These are phyloP conservation scores for Alternaria novae-zelandiae DNA, from an alignment of 2,329 filamentous ascomycete genomes.

Conservation along the genomic window DNA sequence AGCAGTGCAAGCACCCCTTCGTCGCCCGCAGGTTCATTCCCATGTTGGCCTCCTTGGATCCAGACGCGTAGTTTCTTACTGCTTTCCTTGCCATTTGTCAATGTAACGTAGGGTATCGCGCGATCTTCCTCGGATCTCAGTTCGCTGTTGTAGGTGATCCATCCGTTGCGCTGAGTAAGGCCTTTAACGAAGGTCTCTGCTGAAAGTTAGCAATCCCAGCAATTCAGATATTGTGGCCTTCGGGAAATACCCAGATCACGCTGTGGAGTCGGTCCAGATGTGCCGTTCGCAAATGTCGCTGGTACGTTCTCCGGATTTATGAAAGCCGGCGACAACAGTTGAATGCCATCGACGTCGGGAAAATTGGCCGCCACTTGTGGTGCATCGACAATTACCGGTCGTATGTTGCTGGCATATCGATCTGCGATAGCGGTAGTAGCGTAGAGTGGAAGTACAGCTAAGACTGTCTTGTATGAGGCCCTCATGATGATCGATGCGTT, in stretches of 20 bases:
- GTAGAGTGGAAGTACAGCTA: background rate
- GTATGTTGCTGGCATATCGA: background rate
- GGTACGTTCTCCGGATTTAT: background rate
- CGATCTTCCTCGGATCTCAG: background rate
- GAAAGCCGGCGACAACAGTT: background rate
- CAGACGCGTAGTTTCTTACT: conserved; percentile 30
- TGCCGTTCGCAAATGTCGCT: background rate
- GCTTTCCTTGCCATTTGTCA: conserved; percentile 9
- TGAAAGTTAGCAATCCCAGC: too few relatives aligned
- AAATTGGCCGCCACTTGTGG: background rate
- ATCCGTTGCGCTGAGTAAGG: background rate
- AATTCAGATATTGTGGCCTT: accelerated
- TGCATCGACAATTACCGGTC: background rate
- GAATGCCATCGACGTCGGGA: background rate
- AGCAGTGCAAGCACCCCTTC: conserved; percentile 36
- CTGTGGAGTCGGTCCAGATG: background rate
- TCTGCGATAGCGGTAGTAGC: background rate
- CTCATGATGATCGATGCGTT: background rate
- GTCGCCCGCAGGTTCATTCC: conserved; percentile 40
- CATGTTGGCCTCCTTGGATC: conserved; percentile 39
- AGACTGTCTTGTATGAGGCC: background rate
- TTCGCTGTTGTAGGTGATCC: background rate
- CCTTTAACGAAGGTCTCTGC: background rate
- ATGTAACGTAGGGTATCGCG: background rate
- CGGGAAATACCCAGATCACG: background rate